phyloP scores from a whole-genome alignment of 2,329 filamentous ascomycete species.

The Bretziella fagacearum region DNA sequence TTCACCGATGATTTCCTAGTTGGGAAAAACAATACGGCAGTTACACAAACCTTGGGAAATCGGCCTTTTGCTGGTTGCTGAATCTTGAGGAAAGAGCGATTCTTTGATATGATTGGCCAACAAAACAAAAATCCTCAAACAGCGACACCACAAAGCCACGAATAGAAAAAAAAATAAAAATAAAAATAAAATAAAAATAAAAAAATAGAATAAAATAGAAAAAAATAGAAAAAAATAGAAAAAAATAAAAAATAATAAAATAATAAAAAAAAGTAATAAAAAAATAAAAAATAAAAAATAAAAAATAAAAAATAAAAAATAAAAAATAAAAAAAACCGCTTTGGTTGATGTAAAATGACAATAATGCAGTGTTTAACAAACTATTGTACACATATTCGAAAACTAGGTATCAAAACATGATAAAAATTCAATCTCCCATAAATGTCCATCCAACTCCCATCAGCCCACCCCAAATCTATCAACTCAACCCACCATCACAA shows the following conservation, averaged over 20 bases:
- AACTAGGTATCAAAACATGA: conserved; percentile 8
- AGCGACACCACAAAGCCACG: no score
- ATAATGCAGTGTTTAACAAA: neutral
- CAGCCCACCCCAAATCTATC: neutral
- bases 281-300: neutral
- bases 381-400: neutral
- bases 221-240: neutral
- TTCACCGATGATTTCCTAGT: conserved; percentile 1
- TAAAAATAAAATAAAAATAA: no score
- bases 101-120: no score
- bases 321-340: neutral
- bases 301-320: neutral
- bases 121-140: no score
- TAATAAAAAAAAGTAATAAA: no score
- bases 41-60: no score
- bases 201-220: neutral
- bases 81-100: no score
- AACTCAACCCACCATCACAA: conserved; percentile 13
- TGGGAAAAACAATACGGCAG: neutral
- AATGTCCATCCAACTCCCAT: neutral
- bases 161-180: no score
- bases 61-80: no score
- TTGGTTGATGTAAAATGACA: neutral
- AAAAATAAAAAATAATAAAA: neutral
- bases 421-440: neutral